A percentile compares a stretch with the other conserved stretches of the same genome.
phyloP scores from a whole-genome alignment of 129 eudicot genomes.

The Solidago caesia region DNA sequence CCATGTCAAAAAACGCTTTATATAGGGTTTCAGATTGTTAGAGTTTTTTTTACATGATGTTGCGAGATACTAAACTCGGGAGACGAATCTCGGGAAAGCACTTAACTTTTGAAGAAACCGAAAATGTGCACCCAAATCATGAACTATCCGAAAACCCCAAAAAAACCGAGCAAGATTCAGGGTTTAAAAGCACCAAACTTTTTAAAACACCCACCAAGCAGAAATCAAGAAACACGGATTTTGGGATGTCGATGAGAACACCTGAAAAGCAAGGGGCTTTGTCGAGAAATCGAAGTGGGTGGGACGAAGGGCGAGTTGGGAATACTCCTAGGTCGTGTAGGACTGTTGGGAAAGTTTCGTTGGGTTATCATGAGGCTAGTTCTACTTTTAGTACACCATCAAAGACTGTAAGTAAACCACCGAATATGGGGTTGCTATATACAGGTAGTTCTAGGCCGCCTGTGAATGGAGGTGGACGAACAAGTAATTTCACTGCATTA shows the following conservation, averaged over 20 bases:
- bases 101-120: conserved; percentile 53
- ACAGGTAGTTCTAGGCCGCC: conserved; percentile 56
- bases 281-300: conserved; percentile 50
- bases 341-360: conserved; percentile 41
- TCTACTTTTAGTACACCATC: conserved; percentile 66
- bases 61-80: conserved; percentile 53
- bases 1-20: background rate
- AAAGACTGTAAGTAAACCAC: conserved; percentile 67
- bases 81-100: conserved; percentile 59
- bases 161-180: conserved; percentile 44
- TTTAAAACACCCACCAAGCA: conserved; percentile 70
- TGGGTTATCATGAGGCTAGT: conserved; percentile 40
- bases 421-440: conserved; percentile 46
- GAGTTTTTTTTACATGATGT: conserved; percentile 36
- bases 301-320: conserved; percentile 48
- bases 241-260: conserved; percentile 43
- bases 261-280: conserved; percentile 66
- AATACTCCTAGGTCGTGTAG: conserved; percentile 56
- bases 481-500: conserved; percentile 48
- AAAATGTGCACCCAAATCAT: conserved; percentile 61
- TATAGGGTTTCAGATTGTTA: background rate
- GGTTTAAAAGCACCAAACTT: conserved; percentile 36
- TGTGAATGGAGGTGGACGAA: conserved; percentile 42
- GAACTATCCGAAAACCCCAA: conserved; percentile 41
- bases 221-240: conserved; percentile 35